Conservation (phyloP, 345 rosid genomes). For the Aquilaria sinensis region DNA sequence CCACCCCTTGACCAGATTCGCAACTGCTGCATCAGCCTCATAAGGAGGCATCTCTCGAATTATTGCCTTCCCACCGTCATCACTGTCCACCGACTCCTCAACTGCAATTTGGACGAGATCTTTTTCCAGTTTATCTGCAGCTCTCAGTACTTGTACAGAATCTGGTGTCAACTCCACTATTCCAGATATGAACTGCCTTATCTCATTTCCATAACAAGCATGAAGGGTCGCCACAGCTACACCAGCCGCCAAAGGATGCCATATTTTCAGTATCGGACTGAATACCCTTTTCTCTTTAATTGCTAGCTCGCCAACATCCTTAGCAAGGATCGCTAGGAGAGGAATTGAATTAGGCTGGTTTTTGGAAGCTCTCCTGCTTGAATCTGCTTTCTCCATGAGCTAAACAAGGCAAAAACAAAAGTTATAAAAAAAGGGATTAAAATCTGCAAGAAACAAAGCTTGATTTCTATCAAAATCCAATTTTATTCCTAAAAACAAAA, state of each 20-base stretch:
- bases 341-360: slow-evolving; percentile 80
- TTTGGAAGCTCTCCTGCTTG: slow-evolving; percentile 90
- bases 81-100: slow-evolving; percentile 96
- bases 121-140: slow-evolving; percentile 91
- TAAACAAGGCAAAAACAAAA: slow-evolving; percentile 17
- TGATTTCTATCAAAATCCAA: too few species aligned
- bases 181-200: slow-evolving; percentile 77
- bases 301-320: slow-evolving; percentile 92
- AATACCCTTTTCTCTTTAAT: slow-evolving; percentile 67
- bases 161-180: slow-evolving; percentile 83
- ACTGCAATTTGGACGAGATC: slow-evolving; percentile 99
- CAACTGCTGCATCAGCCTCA: slow-evolving; percentile 91
- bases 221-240: slow-evolving; percentile 98
- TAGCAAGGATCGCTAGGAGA: slow-evolving; percentile 88
- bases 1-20: slow-evolving; percentile 86
- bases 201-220: slow-evolving; percentile 89
- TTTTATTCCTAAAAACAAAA: too few species aligned
- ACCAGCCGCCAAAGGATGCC: slow-evolving; percentile 99
- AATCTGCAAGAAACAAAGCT: neutral
- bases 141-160: slow-evolving; percentile 83
- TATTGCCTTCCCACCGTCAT: slow-evolving; percentile 97
- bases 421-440: slow-evolving; percentile 14
- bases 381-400: slow-evolving; percentile 99
- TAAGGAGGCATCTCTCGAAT: slow-evolving; percentile 98
- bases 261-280: slow-evolving; percentile 88